Evolutionary conservation across 495 filamentous ascomycete species (phyloP).

Genomic region (Penicillium silybi): DNA sequence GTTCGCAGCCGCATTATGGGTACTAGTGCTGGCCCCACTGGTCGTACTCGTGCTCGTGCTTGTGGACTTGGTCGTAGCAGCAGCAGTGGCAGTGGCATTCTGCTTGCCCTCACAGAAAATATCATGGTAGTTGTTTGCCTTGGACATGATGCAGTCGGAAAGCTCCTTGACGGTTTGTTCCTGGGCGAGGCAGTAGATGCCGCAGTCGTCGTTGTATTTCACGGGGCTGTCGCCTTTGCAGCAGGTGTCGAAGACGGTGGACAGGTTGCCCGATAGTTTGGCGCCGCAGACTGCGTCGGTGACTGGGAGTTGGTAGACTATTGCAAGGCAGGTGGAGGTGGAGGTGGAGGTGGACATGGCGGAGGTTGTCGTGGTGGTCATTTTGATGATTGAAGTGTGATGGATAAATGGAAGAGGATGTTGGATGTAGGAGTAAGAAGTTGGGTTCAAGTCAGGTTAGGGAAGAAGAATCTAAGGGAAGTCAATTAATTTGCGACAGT

Average conservation of each 20-base stretch:
- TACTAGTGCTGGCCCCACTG: conserved; percentile 20
- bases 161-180: conserved; percentile 37
- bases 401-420: neutral
- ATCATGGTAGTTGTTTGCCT: conserved; percentile 26
- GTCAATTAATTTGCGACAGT: neutral
- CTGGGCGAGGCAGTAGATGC: conserved; percentile 48
- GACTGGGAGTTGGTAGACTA: conserved; percentile 38
- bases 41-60: conserved; percentile 22
- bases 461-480: neutral
- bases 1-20: conserved; percentile 15
- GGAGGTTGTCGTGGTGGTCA: conserved; percentile 20
- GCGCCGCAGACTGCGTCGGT: conserved; percentile 43
- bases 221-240: conserved; percentile 38
- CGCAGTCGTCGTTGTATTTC: conserved; percentile 45
- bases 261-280: conserved; percentile 31
- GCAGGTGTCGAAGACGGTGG: conserved; percentile 41
- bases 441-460: neutral
- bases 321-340: conserved; percentile 8
- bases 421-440: neutral
- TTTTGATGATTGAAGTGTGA: conserved; percentile 6
- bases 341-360: conserved; percentile 23
- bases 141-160: conserved; percentile 29
- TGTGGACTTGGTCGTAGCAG: conserved; percentile 16
- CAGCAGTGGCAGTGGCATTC: conserved; percentile 41
- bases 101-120: conserved; percentile 35